phyloP scores from a whole-genome alignment of 345 rosid genomes.

The Gynandropsis gynandra region DNA sequence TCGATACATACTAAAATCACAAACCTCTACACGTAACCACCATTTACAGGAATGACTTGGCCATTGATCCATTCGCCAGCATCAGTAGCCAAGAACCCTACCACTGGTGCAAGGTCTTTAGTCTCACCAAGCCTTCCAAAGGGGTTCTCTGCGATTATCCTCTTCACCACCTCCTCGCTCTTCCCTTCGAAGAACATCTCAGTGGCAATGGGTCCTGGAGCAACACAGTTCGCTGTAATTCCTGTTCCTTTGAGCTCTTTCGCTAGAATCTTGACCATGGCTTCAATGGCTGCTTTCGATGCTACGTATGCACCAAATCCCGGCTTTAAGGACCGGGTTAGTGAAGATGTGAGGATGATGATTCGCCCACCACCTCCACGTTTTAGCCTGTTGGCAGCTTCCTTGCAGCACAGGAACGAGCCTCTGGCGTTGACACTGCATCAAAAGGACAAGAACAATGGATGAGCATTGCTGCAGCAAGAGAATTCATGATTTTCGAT shows the following conservation, averaged over 20 bases:
- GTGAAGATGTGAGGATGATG: slow-evolving; percentile 32
- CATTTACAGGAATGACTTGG: slow-evolving; percentile 35
- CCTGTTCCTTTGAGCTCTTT: slow-evolving; percentile 47
- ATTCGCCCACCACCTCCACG: slow-evolving; percentile 40
- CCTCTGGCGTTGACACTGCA: slow-evolving; percentile 36
- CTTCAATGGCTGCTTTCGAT: slow-evolving; percentile 40
- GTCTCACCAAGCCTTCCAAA: slow-evolving; percentile 30
- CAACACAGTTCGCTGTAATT: slow-evolving; percentile 42
- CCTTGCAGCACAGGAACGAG: slow-evolving; percentile 35
- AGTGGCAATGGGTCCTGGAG: slow-evolving; percentile 44
- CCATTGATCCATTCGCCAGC: slow-evolving; percentile 47
- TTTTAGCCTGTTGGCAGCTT: slow-evolving; percentile 37
- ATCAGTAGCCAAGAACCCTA: slow-evolving; percentile 43
- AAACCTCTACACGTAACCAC: slow-evolving; percentile 25
- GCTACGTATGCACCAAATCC: slow-evolving; percentile 32
- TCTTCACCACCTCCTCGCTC: slow-evolving; percentile 29
- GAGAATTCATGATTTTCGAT: background rate
- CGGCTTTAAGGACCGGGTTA: slow-evolving; percentile 16
- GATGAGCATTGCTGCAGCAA: background rate
- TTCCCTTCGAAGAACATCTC: slow-evolving; percentile 38
- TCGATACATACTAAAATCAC: background rate
- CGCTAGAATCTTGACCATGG: slow-evolving; percentile 38
- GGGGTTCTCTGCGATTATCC: slow-evolving; percentile 24
- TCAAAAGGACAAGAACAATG: background rate
- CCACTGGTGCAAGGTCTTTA: slow-evolving; percentile 38